A percentile compares a stretch with the other conserved stretches of the same genome.
phyloP scores from a whole-genome alignment of 257 asterid genomes.

The Solanum appendiculatum region DNA sequence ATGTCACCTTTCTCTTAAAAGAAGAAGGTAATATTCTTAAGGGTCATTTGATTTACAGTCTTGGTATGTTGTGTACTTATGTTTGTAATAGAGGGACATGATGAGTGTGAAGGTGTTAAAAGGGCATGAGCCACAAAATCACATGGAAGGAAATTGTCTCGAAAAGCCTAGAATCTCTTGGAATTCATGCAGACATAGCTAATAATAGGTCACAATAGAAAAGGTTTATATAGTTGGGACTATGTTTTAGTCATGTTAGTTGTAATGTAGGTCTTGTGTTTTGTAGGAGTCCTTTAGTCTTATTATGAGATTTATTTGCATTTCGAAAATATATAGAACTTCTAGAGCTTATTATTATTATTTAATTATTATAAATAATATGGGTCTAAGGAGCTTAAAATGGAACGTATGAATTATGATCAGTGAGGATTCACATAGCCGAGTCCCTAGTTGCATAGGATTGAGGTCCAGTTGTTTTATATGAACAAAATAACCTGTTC shows the following conservation, averaged over 20 bases:
- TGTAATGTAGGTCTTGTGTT: background rate
- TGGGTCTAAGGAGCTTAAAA: background rate
- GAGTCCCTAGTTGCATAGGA: background rate
- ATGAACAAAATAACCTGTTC: background rate
- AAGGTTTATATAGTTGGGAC: background rate
- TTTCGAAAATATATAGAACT: background rate
- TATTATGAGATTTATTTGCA: background rate
- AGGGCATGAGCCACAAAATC: background rate
- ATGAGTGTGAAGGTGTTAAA: background rate
- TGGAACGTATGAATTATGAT: background rate
- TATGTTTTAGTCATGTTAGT: background rate
- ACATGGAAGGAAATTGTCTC: background rate
- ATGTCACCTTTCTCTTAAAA: background rate
- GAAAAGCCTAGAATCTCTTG: background rate
- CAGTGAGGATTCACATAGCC: background rate
- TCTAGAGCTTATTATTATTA: background rate
- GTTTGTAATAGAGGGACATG: background rate
- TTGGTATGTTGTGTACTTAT: background rate
- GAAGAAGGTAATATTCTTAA: background rate
- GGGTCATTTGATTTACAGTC: background rate
- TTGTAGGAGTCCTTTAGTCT: background rate
- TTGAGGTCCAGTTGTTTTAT: background rate
- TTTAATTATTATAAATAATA: background rate
- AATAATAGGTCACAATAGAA: background rate
- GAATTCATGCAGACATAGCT: background rate